Evolutionary conservation across 345 rosid species (phyloP), one percentile per base, ranked within the genome.

Genomic region (Eucalyptus erythrocorys): DNA sequence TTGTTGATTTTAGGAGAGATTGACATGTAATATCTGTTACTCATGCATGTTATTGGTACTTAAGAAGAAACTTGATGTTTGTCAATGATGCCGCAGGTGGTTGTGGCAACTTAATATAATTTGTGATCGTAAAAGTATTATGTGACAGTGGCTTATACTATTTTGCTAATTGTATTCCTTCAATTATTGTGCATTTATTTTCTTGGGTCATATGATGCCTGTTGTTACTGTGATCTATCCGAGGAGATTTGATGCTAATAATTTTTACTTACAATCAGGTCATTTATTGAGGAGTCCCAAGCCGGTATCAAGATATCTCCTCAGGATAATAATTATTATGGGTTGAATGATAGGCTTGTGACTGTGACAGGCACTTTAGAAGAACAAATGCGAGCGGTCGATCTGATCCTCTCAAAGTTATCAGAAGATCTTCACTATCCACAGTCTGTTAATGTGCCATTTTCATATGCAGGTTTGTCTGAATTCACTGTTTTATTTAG

Each of bases 241-340:
- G 40, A 79, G 87, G 87, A 48, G 86, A 7, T 57, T 45, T 8
- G 13, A 51, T 87, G 88, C 87, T 94, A 88, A 92, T 84, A 47
- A 80, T 48, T 7, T 87, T 89, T 92, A n/a, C 90, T 84, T 71
- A 86, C 84, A 10, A 91, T 86, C 94, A 98, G 99, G 95, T 98
- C 99, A 87, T 98, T 98, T 90, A 97, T 97, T 90, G 99, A 98
- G 87, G 98, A 94, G 45, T 98, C 99, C 88, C 97, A 95, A 92
- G 99, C 99, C 90, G 94, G 95, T 91, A 98, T 98, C 89, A 98
- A 97, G 93, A 96, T 98, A 91, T 96, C 99, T 86, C 96, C 98
- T 53, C 95, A 94, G 92, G 99, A 98, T 91, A 94, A 93, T 89
- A 96, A 93, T 91, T 97, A 92, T 89, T 95, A 94, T 90, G 99